phyloP scores from a whole-genome alignment of 78 protist genomes.

The Dictyostelium brefeldianum region DNA sequence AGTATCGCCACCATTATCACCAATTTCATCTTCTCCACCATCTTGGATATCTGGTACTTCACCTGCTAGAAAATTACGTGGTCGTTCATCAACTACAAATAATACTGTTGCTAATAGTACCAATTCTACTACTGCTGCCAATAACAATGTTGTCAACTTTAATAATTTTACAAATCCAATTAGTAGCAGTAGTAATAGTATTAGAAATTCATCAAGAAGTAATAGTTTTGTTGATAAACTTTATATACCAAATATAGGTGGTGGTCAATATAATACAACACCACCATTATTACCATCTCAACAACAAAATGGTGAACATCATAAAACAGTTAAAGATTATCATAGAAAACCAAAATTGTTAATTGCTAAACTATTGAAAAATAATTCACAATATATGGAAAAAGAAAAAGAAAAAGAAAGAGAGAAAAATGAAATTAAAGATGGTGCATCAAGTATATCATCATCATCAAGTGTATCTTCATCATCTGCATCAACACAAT shows the following conservation, averaged over 20 bases:
- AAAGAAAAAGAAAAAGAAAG: constrained; percentile 14
- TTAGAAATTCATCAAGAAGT: background rate
- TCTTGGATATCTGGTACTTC: constrained; percentile 72
- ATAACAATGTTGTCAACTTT: too few species aligned
- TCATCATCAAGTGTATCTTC: background rate
- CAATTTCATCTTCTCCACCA: constrained; percentile 9
- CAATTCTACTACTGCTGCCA: background rate
- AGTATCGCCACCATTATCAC: constrained; percentile 30
- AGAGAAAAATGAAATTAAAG: background rate
- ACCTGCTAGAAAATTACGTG: constrained; percentile 39
- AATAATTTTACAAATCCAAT: background rate
- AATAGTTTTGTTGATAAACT: background rate
- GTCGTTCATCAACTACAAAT: constrained; percentile 23
- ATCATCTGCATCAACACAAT: background rate
- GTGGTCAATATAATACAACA: background rate
- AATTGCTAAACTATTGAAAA: constrained; percentile 38
- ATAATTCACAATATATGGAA: constrained; percentile 7
- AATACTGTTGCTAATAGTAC: background rate
- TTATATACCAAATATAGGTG: constrained; percentile 7
- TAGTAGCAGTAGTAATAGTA: background rate
- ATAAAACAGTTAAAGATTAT: constrained; percentile 2
- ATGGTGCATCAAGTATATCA: too few species aligned
- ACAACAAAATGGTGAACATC: constrained; percentile 1
- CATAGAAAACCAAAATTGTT: constrained; percentile 16
- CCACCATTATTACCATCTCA: constrained; percentile 18